These are phyloP conservation scores for Meyerozyma athensensis DNA, from an alignment of 1,139 yeast species.

Conservation along the genomic window DNA sequence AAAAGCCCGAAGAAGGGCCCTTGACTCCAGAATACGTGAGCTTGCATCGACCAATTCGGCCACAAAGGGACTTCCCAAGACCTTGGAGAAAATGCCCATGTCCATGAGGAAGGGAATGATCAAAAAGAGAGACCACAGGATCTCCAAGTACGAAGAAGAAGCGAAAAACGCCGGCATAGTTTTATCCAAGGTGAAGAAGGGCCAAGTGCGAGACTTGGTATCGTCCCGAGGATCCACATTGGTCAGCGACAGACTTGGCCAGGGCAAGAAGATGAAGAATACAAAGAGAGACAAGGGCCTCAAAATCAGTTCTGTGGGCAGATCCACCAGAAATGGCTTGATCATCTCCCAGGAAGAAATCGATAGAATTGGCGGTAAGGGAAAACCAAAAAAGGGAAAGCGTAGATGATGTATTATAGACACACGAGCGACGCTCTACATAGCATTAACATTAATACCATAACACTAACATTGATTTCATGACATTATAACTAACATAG, in stretches of 20 bases:
- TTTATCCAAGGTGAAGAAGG: slow-evolving; percentile 59
- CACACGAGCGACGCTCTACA: background rate
- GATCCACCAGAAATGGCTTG: slow-evolving; percentile 75
- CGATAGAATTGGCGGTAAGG: slow-evolving; percentile 33
- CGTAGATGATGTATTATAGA: slow-evolving; percentile 4
- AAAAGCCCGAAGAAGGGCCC: slow-evolving; percentile 67
- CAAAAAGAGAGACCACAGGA: slow-evolving; percentile 47
- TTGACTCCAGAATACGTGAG: slow-evolving; percentile 61
- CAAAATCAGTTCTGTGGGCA: slow-evolving; percentile 73
- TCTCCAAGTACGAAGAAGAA: slow-evolving; percentile 59
- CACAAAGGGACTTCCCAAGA: slow-evolving; percentile 34
- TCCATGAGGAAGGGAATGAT: slow-evolving; percentile 80
- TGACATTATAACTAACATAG: background rate
- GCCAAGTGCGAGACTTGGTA: slow-evolving; percentile 54
- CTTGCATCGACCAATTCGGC: slow-evolving; percentile 50
- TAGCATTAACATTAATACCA: background rate
- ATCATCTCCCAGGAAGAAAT: slow-evolving; percentile 70
- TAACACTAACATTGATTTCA: background rate
- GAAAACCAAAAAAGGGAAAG: slow-evolving; percentile 10
- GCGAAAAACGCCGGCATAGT: slow-evolving; percentile 89
- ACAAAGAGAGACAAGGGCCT: slow-evolving; percentile 68
- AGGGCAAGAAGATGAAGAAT: slow-evolving; percentile 27
- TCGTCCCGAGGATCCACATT: slow-evolving; percentile 52
- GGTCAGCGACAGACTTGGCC: slow-evolving; percentile 55
- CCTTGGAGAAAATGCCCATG: slow-evolving; percentile 83